phyloP scores from a whole-genome alignment of 208 protist species.

The Acanthamoeba rhysodes region DNA sequence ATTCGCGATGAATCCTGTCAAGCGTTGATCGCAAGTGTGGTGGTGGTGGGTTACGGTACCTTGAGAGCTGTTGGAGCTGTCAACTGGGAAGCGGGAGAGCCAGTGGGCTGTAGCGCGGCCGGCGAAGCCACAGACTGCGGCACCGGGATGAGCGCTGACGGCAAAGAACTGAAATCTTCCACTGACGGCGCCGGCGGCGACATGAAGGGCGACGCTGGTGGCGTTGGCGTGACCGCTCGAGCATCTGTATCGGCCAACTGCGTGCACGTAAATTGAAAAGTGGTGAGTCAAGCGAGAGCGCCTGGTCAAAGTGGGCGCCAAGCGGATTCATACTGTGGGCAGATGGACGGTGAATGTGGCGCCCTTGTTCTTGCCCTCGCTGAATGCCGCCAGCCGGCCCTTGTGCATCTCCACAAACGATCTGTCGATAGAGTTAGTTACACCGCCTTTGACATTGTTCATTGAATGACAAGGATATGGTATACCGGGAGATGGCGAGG shows the following conservation, averaged over 20 bases:
- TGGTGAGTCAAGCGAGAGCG: background rate
- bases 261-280: background rate
- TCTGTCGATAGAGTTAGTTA: background rate
- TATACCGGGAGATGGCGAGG: background rate
- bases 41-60: background rate
- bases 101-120: background rate
- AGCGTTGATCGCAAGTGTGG: background rate
- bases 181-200: background rate
- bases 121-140: conserved; percentile 14
- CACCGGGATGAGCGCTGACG: background rate
- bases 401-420: conserved; percentile 20
- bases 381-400: background rate
- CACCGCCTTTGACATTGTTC: no score
- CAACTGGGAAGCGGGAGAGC: background rate
- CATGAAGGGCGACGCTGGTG: background rate
- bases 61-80: background rate
- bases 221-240: background rate
- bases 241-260: background rate
- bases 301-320: background rate
- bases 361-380: conserved; percentile 49
- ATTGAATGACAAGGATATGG: no score
- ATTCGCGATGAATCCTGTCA: background rate
- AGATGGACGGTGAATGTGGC: conserved; percentile 24
- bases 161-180: background rate
- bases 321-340: background rate